Evolutionary conservation across 1,284 basidiomycete species (phyloP).

Genomic region (Pascua sp.): DNA sequence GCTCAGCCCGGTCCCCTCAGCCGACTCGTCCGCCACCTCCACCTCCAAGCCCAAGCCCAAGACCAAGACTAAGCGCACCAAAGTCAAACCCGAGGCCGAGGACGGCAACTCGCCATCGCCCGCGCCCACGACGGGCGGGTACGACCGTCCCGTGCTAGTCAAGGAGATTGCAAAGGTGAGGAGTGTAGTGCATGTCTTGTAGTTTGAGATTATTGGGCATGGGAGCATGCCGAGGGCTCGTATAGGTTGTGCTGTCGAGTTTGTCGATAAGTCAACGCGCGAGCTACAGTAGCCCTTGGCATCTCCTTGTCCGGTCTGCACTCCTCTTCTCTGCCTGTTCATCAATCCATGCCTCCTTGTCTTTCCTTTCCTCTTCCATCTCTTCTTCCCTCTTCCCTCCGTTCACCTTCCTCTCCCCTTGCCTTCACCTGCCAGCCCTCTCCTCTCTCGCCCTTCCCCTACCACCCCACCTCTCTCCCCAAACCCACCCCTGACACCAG

Average conservation of each 20-base stretch:
- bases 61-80: too few relatives aligned
- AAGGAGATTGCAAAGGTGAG: constrained; percentile 9
- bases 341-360: neutral
- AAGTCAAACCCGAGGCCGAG: too few relatives aligned
- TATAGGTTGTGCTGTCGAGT: neutral
- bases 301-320: too few relatives aligned
- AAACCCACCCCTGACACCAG: constrained; percentile 4
- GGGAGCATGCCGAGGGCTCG: neutral
- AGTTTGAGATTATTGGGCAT: too few relatives aligned
- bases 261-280: neutral
- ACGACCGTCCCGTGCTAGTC: constrained; percentile 10
- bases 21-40: too few relatives aligned
- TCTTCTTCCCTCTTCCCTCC: too few relatives aligned
- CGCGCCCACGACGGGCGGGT: neutral
- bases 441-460: neutral
- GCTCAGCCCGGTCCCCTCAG: too few relatives aligned
- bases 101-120: too few relatives aligned
- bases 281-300: too few relatives aligned
- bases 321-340: neutral
- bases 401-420: too few relatives aligned
- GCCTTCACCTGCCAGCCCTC: neutral
- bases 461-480: neutral
- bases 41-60: too few relatives aligned
- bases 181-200: neutral
- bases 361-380: too few relatives aligned